Evolutionary conservation across 176 grass and related monocot species (phyloP).

Genomic region (Poa pratensis): DNA sequence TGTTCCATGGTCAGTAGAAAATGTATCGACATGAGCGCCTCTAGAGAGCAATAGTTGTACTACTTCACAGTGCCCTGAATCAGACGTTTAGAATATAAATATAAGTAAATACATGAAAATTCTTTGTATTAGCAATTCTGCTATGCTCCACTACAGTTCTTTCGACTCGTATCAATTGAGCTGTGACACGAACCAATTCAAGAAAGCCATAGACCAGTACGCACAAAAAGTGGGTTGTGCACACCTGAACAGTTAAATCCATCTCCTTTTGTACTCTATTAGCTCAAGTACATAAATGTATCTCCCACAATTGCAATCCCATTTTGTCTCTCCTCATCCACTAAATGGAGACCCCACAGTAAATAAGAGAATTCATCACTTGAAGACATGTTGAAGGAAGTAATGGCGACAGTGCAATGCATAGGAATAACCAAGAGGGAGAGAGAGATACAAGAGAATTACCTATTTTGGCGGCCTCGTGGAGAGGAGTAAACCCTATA

Average conservation of each 20-base stretch:
- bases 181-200: not conserved
- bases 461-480: too few relatives aligned
- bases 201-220: too few relatives aligned
- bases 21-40: not conserved
- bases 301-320: not conserved
- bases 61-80: conserved; percentile 1
- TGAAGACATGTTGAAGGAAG: not conserved
- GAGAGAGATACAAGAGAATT: too few relatives aligned
- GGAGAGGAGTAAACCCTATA: too few relatives aligned
- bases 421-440: not conserved
- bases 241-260: not conserved
- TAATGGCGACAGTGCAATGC: not conserved
- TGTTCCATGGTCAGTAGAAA: not conserved
- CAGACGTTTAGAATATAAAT: not conserved
- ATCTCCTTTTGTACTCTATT: not conserved
- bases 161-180: too few relatives aligned
- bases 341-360: not conserved
- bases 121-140: too few relatives aligned
- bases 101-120: not conserved
- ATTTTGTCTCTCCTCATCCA: not conserved
- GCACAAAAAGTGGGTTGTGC: too few relatives aligned
- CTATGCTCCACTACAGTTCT: not conserved
- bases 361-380: not conserved
- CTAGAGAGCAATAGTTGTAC: not conserved
- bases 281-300: not conserved